Evolutionary conservation across 2,329 filamentous ascomycete species (phyloP), one percentile per base, ranked within the genome.

Genomic region (Alternaria consortialis): DNA sequence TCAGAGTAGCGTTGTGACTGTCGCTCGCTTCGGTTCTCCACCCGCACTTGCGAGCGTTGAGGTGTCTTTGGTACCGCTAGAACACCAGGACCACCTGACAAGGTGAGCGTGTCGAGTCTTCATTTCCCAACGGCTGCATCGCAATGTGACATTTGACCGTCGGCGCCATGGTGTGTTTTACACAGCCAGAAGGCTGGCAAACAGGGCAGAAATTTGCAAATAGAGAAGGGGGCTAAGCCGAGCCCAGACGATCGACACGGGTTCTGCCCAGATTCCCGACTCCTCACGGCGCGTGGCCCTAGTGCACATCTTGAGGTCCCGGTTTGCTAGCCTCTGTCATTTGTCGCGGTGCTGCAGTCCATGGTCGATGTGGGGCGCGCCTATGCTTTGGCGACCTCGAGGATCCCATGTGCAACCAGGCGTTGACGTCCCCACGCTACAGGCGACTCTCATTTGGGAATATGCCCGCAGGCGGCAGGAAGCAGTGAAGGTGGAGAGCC

Each of bases 221-320:
- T 43, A 20, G 34, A 29, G 20, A 7, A 44, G 15, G 20, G 29
- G 27, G 46, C 64, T 56, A 67, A 60, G 11, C 65, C 39, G 57
- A 42, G 55, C 60, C 53, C 29, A 29, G 53, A 43, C 42, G 71
- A 73, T 74, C 66, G 58, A 42, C 64, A 53, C 67, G 58, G 55
- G 47, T 64, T 54, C 61, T 65, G 62, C 62, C 59, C 60, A 71
- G 68, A 69, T 68, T 63, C 53, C 66, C 68, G 68, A 69, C 53
- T 39, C 51, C 44, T 56, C 37, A 47, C 54, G 56, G 60, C 58
- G 55, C 48, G 56, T 59, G 44, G 32, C 25, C 31, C 29, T 52
- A 50, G 54, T 32, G 58, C 58, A 55, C 31, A 31, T 44, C 23
- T 53, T 36, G 36, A 50, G 20, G 53, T 44, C 36, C 40, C 54